Evolutionary conservation across 441 rosid species (phyloP).

Genomic region (Bruguiera hainesii): DNA sequence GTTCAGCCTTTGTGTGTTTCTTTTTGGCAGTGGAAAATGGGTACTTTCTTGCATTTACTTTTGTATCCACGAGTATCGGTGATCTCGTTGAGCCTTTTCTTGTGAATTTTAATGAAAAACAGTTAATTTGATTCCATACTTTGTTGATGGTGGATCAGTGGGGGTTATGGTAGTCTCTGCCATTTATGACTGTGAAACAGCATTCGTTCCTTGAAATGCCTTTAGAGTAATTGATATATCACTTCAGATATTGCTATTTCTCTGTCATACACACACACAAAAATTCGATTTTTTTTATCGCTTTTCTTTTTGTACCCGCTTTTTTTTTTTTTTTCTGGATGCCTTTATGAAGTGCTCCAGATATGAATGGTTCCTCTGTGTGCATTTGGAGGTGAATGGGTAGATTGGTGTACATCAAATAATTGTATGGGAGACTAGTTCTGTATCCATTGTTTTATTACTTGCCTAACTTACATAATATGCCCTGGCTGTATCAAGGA

Average conservation of each 20-base stretch:
- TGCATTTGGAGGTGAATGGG: conserved; percentile 1
- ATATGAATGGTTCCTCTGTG: conserved; percentile 1
- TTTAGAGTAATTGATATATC: conserved; percentile 12
- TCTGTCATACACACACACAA: too few relatives aligned
- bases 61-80: conserved; percentile 9
- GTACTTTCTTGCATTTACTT: conserved; percentile 11
- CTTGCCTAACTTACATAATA: conserved; percentile 5
- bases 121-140: background rate
- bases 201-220: conserved; percentile 2
- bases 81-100: conserved; percentile 14
- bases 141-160: conserved; percentile 14
- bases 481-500: conserved; percentile 1
- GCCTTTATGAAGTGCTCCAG: conserved; percentile 16
- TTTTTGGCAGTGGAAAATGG: conserved; percentile 9
- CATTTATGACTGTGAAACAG: conserved; percentile 15
- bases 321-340: background rate
- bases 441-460: background rate
- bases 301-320: too few relatives aligned
- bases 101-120: conserved; percentile 3
- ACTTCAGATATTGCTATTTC: conserved; percentile 5
- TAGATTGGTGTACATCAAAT: conserved; percentile 7
- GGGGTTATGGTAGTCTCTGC: conserved; percentile 7
- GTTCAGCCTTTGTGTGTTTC: background rate
- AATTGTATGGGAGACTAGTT: background rate
- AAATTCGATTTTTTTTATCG: too few relatives aligned